These are phyloP conservation scores for Hypoxylon cercidicola DNA, from an alignment of 495 filamentous ascomycete species.

Conservation along the genomic window DNA sequence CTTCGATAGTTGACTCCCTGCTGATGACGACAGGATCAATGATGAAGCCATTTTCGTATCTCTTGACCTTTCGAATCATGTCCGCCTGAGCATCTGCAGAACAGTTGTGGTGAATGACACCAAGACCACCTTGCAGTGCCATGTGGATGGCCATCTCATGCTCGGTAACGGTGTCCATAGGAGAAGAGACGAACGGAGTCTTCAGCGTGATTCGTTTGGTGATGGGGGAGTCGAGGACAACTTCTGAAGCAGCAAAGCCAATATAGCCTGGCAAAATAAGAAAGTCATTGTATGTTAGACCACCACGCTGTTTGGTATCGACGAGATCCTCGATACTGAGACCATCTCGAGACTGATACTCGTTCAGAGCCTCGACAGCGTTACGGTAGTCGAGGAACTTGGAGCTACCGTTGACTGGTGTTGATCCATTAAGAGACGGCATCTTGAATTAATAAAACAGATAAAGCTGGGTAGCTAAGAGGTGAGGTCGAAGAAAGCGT, in stretches of 20 bases:
- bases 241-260: slow-evolving; percentile 89
- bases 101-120: slow-evolving; percentile 99
- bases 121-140: slow-evolving; percentile 94
- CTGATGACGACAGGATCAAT: slow-evolving; percentile 93
- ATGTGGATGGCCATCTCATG: slow-evolving; percentile 99
- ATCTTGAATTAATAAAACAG: slow-evolving; percentile 27
- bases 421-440: slow-evolving; percentile 39
- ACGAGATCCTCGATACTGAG: slow-evolving; percentile 83
- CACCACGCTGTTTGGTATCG: slow-evolving; percentile 86
- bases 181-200: slow-evolving; percentile 93
- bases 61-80: slow-evolving; percentile 99
- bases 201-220: slow-evolving; percentile 95
- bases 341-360: slow-evolving; percentile 82
- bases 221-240: slow-evolving; percentile 86
- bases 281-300: slow-evolving; percentile 82
- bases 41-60: slow-evolving; percentile 99
- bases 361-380: slow-evolving; percentile 81
- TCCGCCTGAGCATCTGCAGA: slow-evolving; percentile 93
- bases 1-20: slow-evolving; percentile 85
- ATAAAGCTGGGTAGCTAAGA: slow-evolving; percentile 2
- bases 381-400: slow-evolving; percentile 62
- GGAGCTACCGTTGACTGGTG: slow-evolving; percentile 49
- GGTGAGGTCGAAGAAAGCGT: slow-evolving; percentile 52
- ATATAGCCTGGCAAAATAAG: slow-evolving; percentile 68
- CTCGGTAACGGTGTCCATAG: slow-evolving; percentile 99